Base-by-base conservation (phyloP, 2,329 filamentous ascomycete species). In the Fusarium xylarioides region DNA sequence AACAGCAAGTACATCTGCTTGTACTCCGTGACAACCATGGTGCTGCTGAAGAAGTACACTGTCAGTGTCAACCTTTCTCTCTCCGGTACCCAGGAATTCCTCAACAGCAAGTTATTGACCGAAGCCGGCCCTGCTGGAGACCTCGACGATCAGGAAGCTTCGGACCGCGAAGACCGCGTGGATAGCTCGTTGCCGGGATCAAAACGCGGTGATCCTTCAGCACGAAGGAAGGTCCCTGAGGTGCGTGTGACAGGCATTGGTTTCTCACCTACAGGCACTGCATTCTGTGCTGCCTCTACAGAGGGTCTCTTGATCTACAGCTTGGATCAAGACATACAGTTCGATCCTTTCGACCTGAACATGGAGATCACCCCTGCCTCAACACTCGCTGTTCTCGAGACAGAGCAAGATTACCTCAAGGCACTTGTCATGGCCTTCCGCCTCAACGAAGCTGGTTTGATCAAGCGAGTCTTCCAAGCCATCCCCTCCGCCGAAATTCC, bases 1-100 rank as follows among this genome's bases (percentile, higher is more conserved):
- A 97, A 96, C 86, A 98, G 95, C 91, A 99, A 99, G 84, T 98
- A 97, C 82, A 98, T 99, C 58, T 98, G 96, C 80, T 83, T 99
- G 65, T 99, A 99, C 83, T 95, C 97, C n/a, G 94, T 97, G 37
- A 91, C 91, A 65, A 97, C 95, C 2, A 95, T 96, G 81, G 94
- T 96, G 2, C 85, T 99, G 16, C 86, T 98, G 63, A 97, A 97
- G 81, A 98, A 98, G 80, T 99, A 93, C 80, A 98, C 95, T 4
- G 95, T 98, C 78, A 97, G 94, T 76, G 90, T 97, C 78, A 99
- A 99, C 82, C 86, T 98, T n/a, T 97, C 95, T 4, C 86, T 99
- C 6, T 95, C 97, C 26, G 96, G 96, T 52, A 99, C 96, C 2
- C 95, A 98, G 79, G 96, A 99, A 81, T 97, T 97, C 82, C 88